A percentile compares a stretch with the other conserved stretches of the same genome.
Evolutionary conservation across 2,329 filamentous ascomycete genomes (phyloP).

Genomic region (Bipolaris victoriae): DNA sequence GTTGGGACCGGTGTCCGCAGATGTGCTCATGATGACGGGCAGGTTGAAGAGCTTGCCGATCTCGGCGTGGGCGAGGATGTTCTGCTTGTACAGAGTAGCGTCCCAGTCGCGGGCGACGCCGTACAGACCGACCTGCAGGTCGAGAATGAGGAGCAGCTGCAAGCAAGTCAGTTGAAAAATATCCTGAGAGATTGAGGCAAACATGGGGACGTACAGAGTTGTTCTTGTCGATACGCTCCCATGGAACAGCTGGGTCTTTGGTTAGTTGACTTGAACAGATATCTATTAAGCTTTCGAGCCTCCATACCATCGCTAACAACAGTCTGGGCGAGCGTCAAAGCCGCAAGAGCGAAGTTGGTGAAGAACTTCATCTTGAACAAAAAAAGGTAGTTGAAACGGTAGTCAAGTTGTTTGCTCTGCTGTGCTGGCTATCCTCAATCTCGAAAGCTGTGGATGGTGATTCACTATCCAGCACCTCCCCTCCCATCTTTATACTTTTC

Average conservation of each 20-base stretch:
- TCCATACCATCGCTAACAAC: slow-evolving; percentile 41
- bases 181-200: background rate
- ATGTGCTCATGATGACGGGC: slow-evolving; percentile 73
- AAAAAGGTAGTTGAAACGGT: background rate
- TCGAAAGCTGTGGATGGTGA: slow-evolving; percentile 25
- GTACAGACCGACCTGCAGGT: slow-evolving; percentile 66
- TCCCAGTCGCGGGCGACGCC: slow-evolving; percentile 69
- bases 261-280: slow-evolving; percentile 22
- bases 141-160: slow-evolving; percentile 63
- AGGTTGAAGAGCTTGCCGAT: slow-evolving; percentile 70
- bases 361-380: slow-evolving; percentile 41
- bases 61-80: slow-evolving; percentile 71
- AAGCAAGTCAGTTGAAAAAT: slow-evolving; percentile 1
- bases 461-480: slow-evolving; percentile 8
- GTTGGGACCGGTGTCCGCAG: slow-evolving; percentile 72
- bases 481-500: slow-evolving; percentile 34
- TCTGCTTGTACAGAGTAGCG: slow-evolving; percentile 67
- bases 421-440: slow-evolving; percentile 2
- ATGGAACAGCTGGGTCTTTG: slow-evolving; percentile 39
- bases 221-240: slow-evolving; percentile 53
- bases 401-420: background rate
- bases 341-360: slow-evolving; percentile 35
- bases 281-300: background rate
- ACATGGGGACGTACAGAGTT: slow-evolving; percentile 38
- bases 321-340: slow-evolving; percentile 36